phyloP scores from a whole-genome alignment of 768 basidiomycete genomes.

The Mycena sanguinolenta region DNA sequence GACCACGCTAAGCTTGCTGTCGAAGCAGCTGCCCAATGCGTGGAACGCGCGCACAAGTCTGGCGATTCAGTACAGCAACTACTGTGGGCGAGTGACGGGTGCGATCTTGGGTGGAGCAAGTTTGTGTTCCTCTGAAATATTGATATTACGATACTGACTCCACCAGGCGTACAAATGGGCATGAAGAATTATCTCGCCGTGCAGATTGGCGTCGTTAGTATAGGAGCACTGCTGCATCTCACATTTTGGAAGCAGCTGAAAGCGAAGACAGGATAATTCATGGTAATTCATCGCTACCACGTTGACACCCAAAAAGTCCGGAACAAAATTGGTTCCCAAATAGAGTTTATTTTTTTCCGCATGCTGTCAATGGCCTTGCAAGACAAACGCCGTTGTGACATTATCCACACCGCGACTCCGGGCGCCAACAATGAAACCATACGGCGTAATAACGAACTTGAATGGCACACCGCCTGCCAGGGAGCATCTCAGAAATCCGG shows the following conservation, averaged over 20 bases:
- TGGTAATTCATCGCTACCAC: background rate
- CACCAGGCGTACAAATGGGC: constrained; percentile 56
- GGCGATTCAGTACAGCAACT: constrained; percentile 79
- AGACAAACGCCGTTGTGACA: too few species aligned
- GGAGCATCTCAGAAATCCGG: too few species aligned
- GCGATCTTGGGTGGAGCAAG: constrained; percentile 80
- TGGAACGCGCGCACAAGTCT: constrained; percentile 73
- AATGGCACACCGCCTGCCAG: too few species aligned
- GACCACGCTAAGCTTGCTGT: constrained; percentile 74
- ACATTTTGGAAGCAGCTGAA: constrained; percentile 75
- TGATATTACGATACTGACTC: background rate
- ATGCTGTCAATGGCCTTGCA: too few species aligned
- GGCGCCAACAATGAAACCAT: too few species aligned
- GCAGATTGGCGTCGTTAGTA: constrained; percentile 70
- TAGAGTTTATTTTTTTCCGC: too few species aligned
- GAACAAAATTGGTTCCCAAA: too few species aligned
- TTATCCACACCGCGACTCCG: too few species aligned
- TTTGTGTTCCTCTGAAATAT: constrained; percentile 43
- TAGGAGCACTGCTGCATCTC: constrained; percentile 67
- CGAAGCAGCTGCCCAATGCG: constrained; percentile 74
- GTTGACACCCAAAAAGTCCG: too few species aligned
- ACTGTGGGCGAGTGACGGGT: constrained; percentile 72
- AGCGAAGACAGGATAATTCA: constrained; percentile 72
- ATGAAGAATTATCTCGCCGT: constrained; percentile 73
- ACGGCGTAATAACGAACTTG: too few species aligned